phyloP scores from a whole-genome alignment of 2,329 filamentous ascomycete species.

The Colletotrichum sp. region DNA sequence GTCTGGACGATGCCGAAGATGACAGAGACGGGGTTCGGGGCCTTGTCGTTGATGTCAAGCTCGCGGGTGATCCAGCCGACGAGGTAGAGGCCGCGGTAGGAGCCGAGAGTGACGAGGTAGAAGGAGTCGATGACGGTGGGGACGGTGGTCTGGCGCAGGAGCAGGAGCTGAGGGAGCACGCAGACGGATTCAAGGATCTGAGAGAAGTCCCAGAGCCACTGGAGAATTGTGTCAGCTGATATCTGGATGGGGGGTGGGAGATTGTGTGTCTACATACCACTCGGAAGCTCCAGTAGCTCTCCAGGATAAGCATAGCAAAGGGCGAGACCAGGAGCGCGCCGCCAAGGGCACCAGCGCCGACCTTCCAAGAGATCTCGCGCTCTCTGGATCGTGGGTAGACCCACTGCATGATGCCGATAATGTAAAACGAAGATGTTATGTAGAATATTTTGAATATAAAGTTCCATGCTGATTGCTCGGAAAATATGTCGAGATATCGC shows the following conservation, averaged over 20 bases:
- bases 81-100: slow-evolving; percentile 88
- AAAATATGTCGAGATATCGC: slow-evolving; percentile 85
- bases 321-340: slow-evolving; percentile 74
- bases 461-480: slow-evolving; percentile 67
- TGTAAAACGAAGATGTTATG: slow-evolving; percentile 82
- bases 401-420: slow-evolving; percentile 85
- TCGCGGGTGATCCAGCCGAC: slow-evolving; percentile 86
- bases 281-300: slow-evolving; percentile 52
- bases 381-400: slow-evolving; percentile 88
- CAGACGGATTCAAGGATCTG: slow-evolving; percentile 91
- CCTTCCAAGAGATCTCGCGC: slow-evolving; percentile 90
- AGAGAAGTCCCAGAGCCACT: slow-evolving; percentile 88
- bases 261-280: slow-evolving; percentile 45
- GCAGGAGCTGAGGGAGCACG: slow-evolving; percentile 87
- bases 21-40: slow-evolving; percentile 75
- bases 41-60: slow-evolving; percentile 60
- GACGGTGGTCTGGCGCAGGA: slow-evolving; percentile 92
- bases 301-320: slow-evolving; percentile 74
- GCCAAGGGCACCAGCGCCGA: slow-evolving; percentile 73
- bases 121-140: slow-evolving; percentile 97
- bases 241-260: background rate
- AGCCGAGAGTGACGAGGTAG: slow-evolving; percentile 86
- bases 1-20: slow-evolving; percentile 92
- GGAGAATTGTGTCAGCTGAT: background rate
- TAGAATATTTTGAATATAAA: slow-evolving; percentile 90